These are phyloP conservation scores for Striga hermonthica DNA, from an alignment of 305 asterid genomes.

Conservation along the genomic window DNA sequence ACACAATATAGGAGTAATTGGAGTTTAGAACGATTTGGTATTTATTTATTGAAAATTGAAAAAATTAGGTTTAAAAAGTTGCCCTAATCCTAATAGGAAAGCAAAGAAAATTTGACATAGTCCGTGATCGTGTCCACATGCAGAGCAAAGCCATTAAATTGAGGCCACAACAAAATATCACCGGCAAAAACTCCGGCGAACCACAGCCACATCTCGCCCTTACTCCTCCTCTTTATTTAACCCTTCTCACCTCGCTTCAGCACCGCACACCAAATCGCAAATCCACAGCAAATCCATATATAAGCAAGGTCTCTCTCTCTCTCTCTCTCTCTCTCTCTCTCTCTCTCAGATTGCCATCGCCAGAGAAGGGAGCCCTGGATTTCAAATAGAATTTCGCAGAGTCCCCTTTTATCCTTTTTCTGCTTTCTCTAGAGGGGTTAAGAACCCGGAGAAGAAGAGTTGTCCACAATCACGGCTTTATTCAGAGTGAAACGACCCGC, in stretches of 20 bases:
- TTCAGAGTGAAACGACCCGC: constrained; percentile 44
- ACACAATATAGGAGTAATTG: no score
- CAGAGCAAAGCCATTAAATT: constrained; percentile 1
- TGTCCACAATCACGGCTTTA: constrained; percentile 81
- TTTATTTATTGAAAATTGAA: no score
- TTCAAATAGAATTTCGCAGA: constrained; percentile 9
- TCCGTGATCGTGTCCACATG: constrained; percentile 8
- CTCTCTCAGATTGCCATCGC: not conserved
- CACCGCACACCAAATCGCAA: not conserved
- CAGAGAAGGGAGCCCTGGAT: constrained; percentile 21
- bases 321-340: not conserved
- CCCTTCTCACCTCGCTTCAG: not conserved
- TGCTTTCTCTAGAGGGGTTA: constrained; percentile 23
- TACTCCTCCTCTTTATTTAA: constrained; percentile 10
- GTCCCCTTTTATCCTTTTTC: not conserved
- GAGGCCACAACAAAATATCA: constrained; percentile 1
- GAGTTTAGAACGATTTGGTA: no score
- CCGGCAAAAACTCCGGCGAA: not conserved
- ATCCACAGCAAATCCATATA: not conserved
- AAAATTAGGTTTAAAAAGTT: no score
- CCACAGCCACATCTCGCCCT: constrained; percentile 17
- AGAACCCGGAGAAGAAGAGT: constrained; percentile 41
- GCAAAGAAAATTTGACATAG: not conserved
- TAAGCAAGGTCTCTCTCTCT: not conserved
- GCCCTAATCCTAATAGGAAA: no score